Base-by-base conservation (phyloP, 1,284 basidiomycete genomes). In the Papiliotrema nemorosa region DNA sequence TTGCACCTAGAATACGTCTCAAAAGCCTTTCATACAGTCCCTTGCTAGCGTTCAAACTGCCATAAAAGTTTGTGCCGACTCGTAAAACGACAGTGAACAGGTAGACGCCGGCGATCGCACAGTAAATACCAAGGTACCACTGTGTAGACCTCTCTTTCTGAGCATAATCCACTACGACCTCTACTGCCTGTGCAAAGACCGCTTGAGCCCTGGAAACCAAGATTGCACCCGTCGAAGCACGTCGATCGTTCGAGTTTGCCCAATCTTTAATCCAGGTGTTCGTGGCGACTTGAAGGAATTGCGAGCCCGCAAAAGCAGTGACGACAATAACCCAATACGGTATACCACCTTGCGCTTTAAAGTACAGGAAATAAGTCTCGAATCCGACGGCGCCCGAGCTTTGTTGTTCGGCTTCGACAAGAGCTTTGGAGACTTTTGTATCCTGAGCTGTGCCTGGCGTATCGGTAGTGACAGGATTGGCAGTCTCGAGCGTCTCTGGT, bases 401-500 rank as follows among this genome's bases (percentile, higher is more conserved):
- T 22, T 66, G 62, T 5, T 54, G 51, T 53, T 76, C 74, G 6
- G 58, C 57, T 24, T 68, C 59, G 27, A 75, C 72, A 3, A 76
- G 65, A 46, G 66, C 63, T 57, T 76, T 75, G 42, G 52, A 51
- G 4, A 49, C 51, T 3, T 63, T 60, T 29, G 66, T 60, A 25
- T 66, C 59, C 3, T 55, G 60, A 18, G 43, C n/a, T 5, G 18
- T 26, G 24, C n/a, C n/a, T n/a, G n/a, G n/a, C 12, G 12, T 10
- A 10, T 44, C 27, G 25, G 42, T 29, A 16, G 69, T 64, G 10
- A 56, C 49, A 38, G 60, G 53, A 51, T 73, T 70, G 31, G 62
- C 49, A 2, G 57, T 52, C 25, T 69, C 47, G 49, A 81, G 82
- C 0, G 82, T 81, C 46, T 84, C 81, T 50, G 84, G 84, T 51